Conservation (phyloP, 805 yeast genomes). For the Cyberlindnera maritima region DNA sequence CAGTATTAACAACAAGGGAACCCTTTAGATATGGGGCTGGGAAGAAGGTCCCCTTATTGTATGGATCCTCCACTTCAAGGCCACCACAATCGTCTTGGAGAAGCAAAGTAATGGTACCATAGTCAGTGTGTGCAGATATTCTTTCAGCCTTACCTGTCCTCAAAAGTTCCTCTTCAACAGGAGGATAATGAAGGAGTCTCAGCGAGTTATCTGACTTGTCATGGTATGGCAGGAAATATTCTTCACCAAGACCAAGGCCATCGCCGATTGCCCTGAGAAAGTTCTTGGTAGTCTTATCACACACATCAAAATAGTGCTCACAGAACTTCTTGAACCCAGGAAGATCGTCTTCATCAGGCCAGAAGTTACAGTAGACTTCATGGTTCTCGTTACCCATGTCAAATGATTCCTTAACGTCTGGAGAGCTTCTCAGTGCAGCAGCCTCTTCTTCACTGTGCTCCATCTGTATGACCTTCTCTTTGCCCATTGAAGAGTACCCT, state of each 20-base stretch:
- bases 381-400: conserved; percentile 23
- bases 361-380: conserved; percentile 19
- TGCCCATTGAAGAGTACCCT: conserved; percentile 26
- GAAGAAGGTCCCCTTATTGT: conserved; percentile 5
- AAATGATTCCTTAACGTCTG: conserved; percentile 28
- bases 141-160: conserved; percentile 5
- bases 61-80: conserved; percentile 8
- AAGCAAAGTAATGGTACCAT: conserved; percentile 6
- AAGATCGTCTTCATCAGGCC: conserved; percentile 25
- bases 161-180: neutral
- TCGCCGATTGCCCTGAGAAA: conserved; percentile 22
- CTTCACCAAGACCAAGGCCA: conserved; percentile 20
- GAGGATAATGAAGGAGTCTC: conserved; percentile 5
- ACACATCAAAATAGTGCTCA: conserved; percentile 12
- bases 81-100: conserved; percentile 17
- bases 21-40: conserved; percentile 10
- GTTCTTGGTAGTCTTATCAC: conserved; percentile 13
- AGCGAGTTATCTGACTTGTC: conserved; percentile 4
- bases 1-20: conserved; percentile 10
- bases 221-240: conserved; percentile 15
- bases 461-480: conserved; percentile 28
- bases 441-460: conserved; percentile 20
- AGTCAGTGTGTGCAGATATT: conserved; percentile 10
- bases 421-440: conserved; percentile 15
- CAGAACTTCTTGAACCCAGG: conserved; percentile 24